Evolutionary conservation across 1,284 basidiomycete species (phyloP), one percentile per base, ranked within the genome.

Genomic region (Apiotrichum brassicae): DNA sequence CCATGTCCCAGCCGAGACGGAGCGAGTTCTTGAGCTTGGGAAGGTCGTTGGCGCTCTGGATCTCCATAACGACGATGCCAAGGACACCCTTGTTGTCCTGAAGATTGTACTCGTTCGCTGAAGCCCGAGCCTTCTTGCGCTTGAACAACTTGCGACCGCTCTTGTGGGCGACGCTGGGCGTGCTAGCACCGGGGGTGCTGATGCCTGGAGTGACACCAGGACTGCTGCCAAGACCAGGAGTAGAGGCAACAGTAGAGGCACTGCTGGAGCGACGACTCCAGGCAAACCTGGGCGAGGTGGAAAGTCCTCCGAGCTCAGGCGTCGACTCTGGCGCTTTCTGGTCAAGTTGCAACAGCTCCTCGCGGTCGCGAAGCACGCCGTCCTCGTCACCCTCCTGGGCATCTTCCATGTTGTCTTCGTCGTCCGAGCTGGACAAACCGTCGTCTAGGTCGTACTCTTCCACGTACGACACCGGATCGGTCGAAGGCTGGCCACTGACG

Each of bases 31-130:
- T 86, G 63, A 93, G 76, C 60, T 81, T 80, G 0, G 94, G 94
- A 49, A 98, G 74, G 69, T 95, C 88, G 16, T 77, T 78, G 2
- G 92, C 94, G 24, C 81, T 65, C 44, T 79, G 74, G 52, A 87
- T 79, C 63, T 81, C 79, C 53, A 93, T 72, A 82, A 95, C 88
- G 40, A 95, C 92, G 53, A 98, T 91, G 1, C 95, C 94, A 3
- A 95, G 75, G 38, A 97, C 85, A 64, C 72, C 70, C 43, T 65
- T 63, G 43, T 66, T 78, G 1, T 82, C 78, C 32, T 81, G 81
- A 61, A 90, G 82, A 62, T 84, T 84, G 71, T 79, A 90, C 28
- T 75, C 75, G 47, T 71, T 46, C 23, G 25, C 12, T 19, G 32
- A 46, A n/a, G n/a, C n/a, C n/a, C n/a, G n/a, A 46, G 38, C 45